Conservation (phyloP, 352 stramenopile species). For the Phytophthora cactorum region DNA sequence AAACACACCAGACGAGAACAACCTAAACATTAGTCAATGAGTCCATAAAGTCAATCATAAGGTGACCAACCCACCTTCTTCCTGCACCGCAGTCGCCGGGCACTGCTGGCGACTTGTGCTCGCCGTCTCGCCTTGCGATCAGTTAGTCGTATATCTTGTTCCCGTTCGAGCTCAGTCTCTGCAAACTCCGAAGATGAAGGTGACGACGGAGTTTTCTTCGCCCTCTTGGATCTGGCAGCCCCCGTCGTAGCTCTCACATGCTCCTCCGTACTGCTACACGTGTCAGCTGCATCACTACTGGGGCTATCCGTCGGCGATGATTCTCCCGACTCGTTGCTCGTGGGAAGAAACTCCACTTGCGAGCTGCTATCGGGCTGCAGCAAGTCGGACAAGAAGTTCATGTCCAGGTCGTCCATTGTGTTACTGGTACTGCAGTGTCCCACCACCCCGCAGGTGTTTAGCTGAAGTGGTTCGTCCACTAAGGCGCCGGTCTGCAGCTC, state of each 20-base stretch:
- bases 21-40: neutral
- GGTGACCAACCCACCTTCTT: conserved; percentile 40
- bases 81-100: conserved; percentile 50
- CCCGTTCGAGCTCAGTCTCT: conserved; percentile 16
- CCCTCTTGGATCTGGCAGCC: conserved; percentile 7
- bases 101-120: conserved; percentile 56
- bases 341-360: conserved; percentile 1
- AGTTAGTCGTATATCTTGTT: conserved; percentile 8
- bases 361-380: conserved; percentile 12
- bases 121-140: conserved; percentile 50
- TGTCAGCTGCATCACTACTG: conserved; percentile 14
- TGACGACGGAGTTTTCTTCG: conserved; percentile 16
- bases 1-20: too few relatives aligned
- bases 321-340: neutral
- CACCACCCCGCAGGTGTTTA: conserved; percentile 18
- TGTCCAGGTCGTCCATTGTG: conserved; percentile 29
- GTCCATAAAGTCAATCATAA: neutral
- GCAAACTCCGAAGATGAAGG: conserved; percentile 9
- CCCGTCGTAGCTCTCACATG: neutral
- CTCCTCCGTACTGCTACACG: conserved; percentile 14
- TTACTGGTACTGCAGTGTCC: neutral
- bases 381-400: conserved; percentile 39
- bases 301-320: conserved; percentile 3
- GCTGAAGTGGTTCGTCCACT: conserved; percentile 17
- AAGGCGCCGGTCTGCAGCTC: conserved; percentile 14